Base-by-base conservation (phyloP, 1,139 yeast species). In the Geotrichum phurueaensis region DNA sequence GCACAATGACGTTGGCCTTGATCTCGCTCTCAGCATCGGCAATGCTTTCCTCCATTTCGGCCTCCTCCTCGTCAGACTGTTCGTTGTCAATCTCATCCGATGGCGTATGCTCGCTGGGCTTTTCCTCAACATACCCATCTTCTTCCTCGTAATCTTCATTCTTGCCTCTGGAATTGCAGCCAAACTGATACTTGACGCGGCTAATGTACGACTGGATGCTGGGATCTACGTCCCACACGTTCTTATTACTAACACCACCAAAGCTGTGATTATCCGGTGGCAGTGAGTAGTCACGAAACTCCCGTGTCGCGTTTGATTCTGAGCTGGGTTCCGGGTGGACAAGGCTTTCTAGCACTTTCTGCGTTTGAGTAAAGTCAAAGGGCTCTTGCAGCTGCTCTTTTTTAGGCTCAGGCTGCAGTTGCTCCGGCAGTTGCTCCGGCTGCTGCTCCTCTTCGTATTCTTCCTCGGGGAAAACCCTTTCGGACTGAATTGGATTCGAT, bases 191-290 rank as follows among this genome's bases (percentile, higher is more conserved):
- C 47, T 13, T 10, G 7, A 39, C 9, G 3, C 47, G 47, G 59
- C 27, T 57, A 20, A 61, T 63, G 50, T 60, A 65, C 27, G 49
- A 52, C 45, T 62, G 61, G 27, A 65, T 65, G 10, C 52, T 49
- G 29, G 64, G 60, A 50, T 65, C 67, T 3, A 61, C 50, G 39
- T 65, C 67, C 67, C 67, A 65, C 10, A 63, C 67, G 31, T 65
- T 65, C 29, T 56, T 59, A 1, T 58, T 27, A 6, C 56, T 43
- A 49, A 53, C 20, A 2, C 29, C 18, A 39, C 48, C 47, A 20
- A 7, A 43, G 29, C 15, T 33, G 20, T 43, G n/a, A 22, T 18
- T 20, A 27, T 33, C 27, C 12, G 60, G 60, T 1, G 52, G 51
- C 13, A 56, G 39, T 5, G 58, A 51, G 56, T 62, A 62, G 33